Evolutionary conservation across 2,329 filamentous ascomycete genomes (phyloP).

Genomic region (Diaporthe citrichinensis): DNA sequence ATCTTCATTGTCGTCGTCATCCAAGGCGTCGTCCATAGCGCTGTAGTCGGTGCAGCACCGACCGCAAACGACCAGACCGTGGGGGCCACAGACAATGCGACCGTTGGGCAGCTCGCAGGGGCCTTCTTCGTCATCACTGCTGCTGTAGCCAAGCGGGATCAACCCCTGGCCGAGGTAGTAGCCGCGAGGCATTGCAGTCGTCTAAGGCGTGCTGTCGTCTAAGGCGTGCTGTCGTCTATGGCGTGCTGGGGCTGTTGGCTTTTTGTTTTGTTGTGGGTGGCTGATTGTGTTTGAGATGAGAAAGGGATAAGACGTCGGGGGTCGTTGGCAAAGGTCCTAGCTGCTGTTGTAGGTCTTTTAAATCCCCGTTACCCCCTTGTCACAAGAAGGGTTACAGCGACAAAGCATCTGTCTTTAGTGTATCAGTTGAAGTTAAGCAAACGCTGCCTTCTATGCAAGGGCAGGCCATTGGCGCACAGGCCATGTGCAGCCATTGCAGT

Average conservation of each 20-base stretch:
- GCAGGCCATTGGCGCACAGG: no score
- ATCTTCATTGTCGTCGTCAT: not conserved
- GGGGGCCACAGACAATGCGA: constrained; percentile 9
- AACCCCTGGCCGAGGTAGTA: constrained; percentile 3
- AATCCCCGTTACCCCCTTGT: no score
- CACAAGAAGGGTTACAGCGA: no score
- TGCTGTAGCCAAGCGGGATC: constrained; percentile 8
- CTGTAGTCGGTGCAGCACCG: constrained; percentile 11
- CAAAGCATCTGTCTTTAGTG: no score
- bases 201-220: not conserved
- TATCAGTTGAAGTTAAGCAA: no score
- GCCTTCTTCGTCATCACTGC: constrained; percentile 9
- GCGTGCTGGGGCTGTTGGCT: not conserved
- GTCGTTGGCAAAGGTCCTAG: not conserved
- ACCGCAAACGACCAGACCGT: not conserved
- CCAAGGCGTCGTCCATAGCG: not conserved
- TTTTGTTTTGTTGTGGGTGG: not conserved
- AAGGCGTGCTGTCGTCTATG: not conserved
- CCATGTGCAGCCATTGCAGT: no score
- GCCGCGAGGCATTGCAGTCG: not conserved
- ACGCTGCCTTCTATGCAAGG: no score
- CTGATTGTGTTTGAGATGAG: not conserved
- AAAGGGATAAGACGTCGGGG: not conserved
- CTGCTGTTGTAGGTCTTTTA: not conserved
- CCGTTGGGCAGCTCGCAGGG: constrained; percentile 16